phyloP scores from a whole-genome alignment of 2,329 filamentous ascomycete species.

The Neopestalotiopsis rosae region DNA sequence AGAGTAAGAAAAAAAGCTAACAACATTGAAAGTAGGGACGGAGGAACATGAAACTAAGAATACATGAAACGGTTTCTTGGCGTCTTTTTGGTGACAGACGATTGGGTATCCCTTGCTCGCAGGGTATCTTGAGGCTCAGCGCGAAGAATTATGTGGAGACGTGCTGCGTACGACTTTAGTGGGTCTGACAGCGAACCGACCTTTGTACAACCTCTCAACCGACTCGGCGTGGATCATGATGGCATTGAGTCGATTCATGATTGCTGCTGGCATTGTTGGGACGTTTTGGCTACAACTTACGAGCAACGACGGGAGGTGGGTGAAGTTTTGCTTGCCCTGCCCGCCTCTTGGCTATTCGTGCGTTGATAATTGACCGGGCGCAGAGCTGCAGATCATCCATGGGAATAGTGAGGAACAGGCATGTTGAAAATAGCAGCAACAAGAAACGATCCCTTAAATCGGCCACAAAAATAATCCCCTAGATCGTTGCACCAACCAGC shows the following conservation, averaged over 20 bases:
- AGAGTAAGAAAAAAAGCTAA: neutral
- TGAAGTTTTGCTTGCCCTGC: neutral
- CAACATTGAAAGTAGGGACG: neutral
- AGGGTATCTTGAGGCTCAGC: conserved; percentile 3
- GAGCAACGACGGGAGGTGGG: neutral
- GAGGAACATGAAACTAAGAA: conserved; percentile 16
- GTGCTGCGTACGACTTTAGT: conserved; percentile 6
- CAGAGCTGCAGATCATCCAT: neutral
- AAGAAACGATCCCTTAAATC: neutral
- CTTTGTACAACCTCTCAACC: neutral
- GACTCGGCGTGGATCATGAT: neutral
- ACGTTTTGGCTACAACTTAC: neutral
- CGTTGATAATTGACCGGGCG: neutral
- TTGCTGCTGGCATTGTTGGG: neutral
- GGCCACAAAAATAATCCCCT: neutral
- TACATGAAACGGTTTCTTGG: conserved; percentile 15
- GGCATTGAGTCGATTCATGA: neutral
- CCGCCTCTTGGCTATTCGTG: neutral
- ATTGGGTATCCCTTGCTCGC: conserved; percentile 1
- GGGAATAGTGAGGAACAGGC: neutral
- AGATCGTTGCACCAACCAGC: neutral
- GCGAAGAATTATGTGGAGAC: conserved; percentile 6
- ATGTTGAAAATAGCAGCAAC: conserved; percentile 7
- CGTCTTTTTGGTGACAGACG: conserved; percentile 9
- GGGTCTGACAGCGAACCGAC: conserved; percentile 10